Conservation (phyloP, 148 eudicot species). For the Agrostemma githago region DNA sequence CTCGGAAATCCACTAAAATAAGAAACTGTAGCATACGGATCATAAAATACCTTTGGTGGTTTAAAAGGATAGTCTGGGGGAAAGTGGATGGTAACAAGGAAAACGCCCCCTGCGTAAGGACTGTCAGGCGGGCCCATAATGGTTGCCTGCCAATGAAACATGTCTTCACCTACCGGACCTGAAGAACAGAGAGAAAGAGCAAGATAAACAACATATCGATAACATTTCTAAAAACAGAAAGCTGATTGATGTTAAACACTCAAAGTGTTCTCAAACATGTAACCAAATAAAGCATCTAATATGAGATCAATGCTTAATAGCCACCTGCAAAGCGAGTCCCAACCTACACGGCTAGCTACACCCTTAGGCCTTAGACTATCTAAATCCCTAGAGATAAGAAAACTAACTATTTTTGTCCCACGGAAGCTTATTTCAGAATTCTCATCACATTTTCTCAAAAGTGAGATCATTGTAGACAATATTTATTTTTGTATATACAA, state of each 20-base stretch:
- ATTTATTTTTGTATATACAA: no score
- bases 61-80: conserved; percentile 44
- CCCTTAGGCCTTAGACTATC: no score
- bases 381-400: no score
- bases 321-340: no score
- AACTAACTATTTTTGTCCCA: no score
- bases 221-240: neutral
- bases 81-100: conserved; percentile 38
- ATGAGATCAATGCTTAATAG: no score
- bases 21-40: neutral
- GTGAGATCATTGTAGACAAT: no score
- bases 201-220: neutral
- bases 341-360: no score
- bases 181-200: neutral
- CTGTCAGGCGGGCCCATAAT: conserved; percentile 38
- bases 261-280: neutral
- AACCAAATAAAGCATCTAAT: neutral
- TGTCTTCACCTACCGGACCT: conserved; percentile 43
- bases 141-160: conserved; percentile 43
- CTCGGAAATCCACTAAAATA: neutral
- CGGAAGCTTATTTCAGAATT: no score
- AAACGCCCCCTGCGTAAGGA: conserved; percentile 38
- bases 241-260: neutral
- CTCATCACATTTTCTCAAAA: no score
- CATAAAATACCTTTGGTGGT: conserved; percentile 35